Percentiles rank a stretch among this genome's conserved stretches.
Conservation (phyloP, 345 rosid species). For the Salix arbutifolia region DNA sequence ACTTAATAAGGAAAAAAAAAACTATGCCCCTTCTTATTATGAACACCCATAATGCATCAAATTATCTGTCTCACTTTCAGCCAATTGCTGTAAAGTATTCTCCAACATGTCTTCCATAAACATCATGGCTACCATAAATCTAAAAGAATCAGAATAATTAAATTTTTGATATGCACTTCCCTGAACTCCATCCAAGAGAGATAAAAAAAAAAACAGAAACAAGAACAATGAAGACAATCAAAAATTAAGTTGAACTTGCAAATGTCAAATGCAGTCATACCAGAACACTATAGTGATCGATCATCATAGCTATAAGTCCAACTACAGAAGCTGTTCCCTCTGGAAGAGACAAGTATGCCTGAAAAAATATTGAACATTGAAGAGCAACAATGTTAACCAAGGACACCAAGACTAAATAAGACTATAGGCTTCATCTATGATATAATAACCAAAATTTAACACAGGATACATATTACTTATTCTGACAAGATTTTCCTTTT, state of each 20-base stretch:
- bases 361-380: neutral
- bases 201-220: neutral
- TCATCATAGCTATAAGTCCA: constrained; percentile 98
- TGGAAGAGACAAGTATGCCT: constrained; percentile 95
- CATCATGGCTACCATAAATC: neutral
- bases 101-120: neutral
- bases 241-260: neutral
- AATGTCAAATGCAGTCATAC: constrained; percentile 38
- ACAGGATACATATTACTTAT: too few relatives aligned
- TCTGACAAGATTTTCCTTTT: too few relatives aligned
- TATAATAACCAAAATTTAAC: too few relatives aligned
- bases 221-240: neutral
- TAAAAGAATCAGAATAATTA: neutral
- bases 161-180: neutral
- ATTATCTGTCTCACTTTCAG: neutral
- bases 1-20: neutral
- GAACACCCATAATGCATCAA: neutral
- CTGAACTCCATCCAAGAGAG: neutral
- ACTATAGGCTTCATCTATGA: neutral
- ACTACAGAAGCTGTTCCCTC: constrained; percentile 91
- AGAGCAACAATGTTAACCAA: neutral
- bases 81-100: neutral
- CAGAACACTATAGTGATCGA: constrained; percentile 83
- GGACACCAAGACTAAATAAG: neutral
- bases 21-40: neutral